Evolutionary conservation across 108 stramenopile genomes (phyloP), one percentile per base, ranked within the genome.

Genomic region (Skeletonema costatum): DNA sequence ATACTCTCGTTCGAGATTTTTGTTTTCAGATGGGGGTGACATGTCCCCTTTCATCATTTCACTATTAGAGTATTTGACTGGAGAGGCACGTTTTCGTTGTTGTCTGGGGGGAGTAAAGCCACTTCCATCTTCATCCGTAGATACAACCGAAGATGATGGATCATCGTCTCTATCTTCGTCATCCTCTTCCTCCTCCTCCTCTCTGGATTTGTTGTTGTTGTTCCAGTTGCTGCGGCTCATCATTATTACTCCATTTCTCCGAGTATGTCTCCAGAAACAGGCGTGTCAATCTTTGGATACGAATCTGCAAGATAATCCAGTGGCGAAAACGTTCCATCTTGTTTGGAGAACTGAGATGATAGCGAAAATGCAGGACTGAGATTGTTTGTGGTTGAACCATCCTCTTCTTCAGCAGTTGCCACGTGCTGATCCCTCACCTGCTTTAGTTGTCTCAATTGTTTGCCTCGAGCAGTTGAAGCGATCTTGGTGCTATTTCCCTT

Each of bases 1-100:
- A 63, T 75, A 75, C 29, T 75, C 74, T 35, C 19, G 59, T 56
- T 71, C 70, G 14, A 75, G 31, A 68, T 7, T 59, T 50, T 72
- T 46, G 39, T 63, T 63, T n/a, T 32, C 39, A 30, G 30, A 41
- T 48, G 41, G 32, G 8, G 71, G 60, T 32, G 71, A 72, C 25
- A 25, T 42, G 60, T 17, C 60, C 25, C 10, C 32, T 12, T 70
- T 12, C 60, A 46, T 4, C 61, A 11, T 1, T 41, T 17, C 69
- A 36, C 19, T 60, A 0, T 61, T 62, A 11, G n/a, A n/a, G 11
- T 62, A 29, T 11, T 64, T 61, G 19, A 17, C 11, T 9, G 69
- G 69, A 10, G 69, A 62, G 60, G 64, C 16, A 7, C 32, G 60
- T 64, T 8, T 70, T 25, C 25, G 29, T 70, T 13, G 67, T 32